Evolutionary conservation across 2,329 filamentous ascomycete genomes (phyloP).

Genomic region (Phoma sp.): DNA sequence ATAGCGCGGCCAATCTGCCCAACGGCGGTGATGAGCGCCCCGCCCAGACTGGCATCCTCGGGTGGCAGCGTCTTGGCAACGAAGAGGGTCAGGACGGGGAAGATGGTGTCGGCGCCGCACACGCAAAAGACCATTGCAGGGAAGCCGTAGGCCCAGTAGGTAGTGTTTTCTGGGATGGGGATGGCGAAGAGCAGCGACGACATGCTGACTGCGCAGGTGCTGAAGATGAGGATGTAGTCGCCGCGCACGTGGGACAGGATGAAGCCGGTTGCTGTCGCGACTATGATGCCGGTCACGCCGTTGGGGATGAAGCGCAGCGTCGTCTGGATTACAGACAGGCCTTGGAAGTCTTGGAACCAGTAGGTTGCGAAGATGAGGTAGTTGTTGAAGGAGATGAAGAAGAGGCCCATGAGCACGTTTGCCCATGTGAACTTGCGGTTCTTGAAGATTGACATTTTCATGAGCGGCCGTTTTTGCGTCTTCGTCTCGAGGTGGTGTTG

Average conservation of each 20-base stretch:
- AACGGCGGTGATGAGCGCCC: constrained; percentile 71
- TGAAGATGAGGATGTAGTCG: constrained; percentile 63
- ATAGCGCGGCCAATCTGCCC: constrained; percentile 70
- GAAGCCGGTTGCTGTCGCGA: constrained; percentile 58
- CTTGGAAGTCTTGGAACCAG: constrained; percentile 73
- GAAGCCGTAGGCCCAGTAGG: constrained; percentile 72
- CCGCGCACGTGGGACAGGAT: constrained; percentile 60
- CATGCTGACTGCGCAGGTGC: constrained; percentile 62
- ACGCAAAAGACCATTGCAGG: constrained; percentile 71
- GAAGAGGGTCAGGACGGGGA: constrained; percentile 70
- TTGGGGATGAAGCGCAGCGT: constrained; percentile 73
- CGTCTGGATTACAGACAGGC: constrained; percentile 67
- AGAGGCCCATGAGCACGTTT: constrained; percentile 69
- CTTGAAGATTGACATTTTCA: constrained; percentile 70
- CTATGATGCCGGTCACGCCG: constrained; percentile 65
- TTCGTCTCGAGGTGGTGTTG: constrained; percentile 65
- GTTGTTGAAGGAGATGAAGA: constrained; percentile 73
- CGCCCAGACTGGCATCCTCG: constrained; percentile 71
- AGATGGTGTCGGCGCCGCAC: constrained; percentile 70
- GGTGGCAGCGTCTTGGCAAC: constrained; percentile 67
- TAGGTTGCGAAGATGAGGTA: constrained; percentile 72
- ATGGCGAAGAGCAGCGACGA: constrained; percentile 68
- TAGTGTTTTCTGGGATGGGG: constrained; percentile 65
- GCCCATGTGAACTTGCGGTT: constrained; percentile 67
- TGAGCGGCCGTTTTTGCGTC: constrained; percentile 62